Evolutionary conservation across 257 asterid genomes (phyloP).

Genomic region (Fraxinus quadrangulata): DNA sequence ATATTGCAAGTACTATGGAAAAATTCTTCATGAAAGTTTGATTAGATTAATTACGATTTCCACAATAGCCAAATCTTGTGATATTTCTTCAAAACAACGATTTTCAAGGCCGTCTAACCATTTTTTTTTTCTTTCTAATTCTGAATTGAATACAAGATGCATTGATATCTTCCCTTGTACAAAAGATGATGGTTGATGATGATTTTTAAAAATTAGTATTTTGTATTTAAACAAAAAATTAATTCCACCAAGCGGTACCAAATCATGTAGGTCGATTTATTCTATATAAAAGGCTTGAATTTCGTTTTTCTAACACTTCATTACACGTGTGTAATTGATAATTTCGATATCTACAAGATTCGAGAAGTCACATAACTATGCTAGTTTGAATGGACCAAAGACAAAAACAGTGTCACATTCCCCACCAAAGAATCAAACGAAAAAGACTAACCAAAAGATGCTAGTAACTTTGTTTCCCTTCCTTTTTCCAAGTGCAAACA

Average conservation of each 20-base stretch:
- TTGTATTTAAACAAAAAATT: too few species aligned
- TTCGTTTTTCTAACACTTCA: background rate
- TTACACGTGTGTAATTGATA: too few species aligned
- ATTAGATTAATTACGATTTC: too few species aligned
- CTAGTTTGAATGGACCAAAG: conserved; percentile 57
- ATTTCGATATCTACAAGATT: conserved; percentile 20
- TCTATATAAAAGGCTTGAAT: background rate
- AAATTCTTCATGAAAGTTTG: too few species aligned
- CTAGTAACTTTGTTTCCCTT: conserved; percentile 18
- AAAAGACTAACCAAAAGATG: conserved; percentile 51
- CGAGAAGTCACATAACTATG: conserved; percentile 42
- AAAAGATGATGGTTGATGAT: too few species aligned
- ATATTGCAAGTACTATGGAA: too few species aligned
- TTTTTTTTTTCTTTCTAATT: too few species aligned
- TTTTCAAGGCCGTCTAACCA: background rate
- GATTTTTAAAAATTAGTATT: too few species aligned
- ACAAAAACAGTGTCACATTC: conserved; percentile 55
- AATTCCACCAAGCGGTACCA: too few species aligned
- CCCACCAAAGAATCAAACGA: conserved; percentile 51
- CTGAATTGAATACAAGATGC: too few species aligned
- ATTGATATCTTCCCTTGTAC: too few species aligned
- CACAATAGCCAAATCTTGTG: background rate
- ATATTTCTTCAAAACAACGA: too few species aligned
- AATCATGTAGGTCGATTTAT: background rate
- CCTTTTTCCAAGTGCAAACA: conserved; percentile 25